These are phyloP conservation scores for Rosa persica DNA, from an alignment of 306 rosid species.

Conservation along the genomic window DNA sequence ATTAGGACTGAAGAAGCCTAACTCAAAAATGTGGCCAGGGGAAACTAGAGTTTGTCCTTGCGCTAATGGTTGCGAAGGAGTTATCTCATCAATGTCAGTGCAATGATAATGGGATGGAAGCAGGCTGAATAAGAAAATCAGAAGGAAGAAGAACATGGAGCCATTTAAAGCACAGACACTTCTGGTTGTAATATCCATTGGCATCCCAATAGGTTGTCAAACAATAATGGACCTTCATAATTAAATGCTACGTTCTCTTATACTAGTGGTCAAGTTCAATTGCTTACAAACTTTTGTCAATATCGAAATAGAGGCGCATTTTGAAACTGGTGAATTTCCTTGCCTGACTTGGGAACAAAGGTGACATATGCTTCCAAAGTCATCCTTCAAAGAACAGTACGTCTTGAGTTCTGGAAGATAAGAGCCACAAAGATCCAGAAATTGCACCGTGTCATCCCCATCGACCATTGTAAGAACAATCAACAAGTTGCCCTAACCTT, in stretches of 20 bases:
- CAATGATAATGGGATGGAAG: not conserved
- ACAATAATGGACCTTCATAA: not conserved
- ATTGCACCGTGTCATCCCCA: not conserved
- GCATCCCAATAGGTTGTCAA: not conserved
- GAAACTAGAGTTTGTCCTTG: conserved; percentile 26
- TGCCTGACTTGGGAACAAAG: not conserved
- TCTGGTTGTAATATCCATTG: not conserved
- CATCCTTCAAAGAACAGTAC: not conserved
- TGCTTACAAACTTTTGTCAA: not conserved
- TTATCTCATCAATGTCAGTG: conserved; percentile 20
- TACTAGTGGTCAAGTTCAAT: not conserved
- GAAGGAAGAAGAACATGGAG: conserved; percentile 2
- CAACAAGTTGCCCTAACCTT: not conserved
- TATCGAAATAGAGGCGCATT: not conserved
- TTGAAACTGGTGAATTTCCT: not conserved
- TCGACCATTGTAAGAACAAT: not conserved
- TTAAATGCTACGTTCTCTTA: not conserved
- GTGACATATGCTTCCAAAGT: not conserved
- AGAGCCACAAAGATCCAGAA: not conserved
- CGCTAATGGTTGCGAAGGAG: conserved; percentile 13
- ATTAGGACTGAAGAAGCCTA: conserved; percentile 48
- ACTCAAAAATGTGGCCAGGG: conserved; percentile 14
- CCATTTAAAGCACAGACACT: not conserved
- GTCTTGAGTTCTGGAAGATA: not conserved
- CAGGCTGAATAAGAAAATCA: not conserved